Conservation (phyloP, 495 filamentous ascomycete genomes). For the Lepraria neglecta region DNA sequence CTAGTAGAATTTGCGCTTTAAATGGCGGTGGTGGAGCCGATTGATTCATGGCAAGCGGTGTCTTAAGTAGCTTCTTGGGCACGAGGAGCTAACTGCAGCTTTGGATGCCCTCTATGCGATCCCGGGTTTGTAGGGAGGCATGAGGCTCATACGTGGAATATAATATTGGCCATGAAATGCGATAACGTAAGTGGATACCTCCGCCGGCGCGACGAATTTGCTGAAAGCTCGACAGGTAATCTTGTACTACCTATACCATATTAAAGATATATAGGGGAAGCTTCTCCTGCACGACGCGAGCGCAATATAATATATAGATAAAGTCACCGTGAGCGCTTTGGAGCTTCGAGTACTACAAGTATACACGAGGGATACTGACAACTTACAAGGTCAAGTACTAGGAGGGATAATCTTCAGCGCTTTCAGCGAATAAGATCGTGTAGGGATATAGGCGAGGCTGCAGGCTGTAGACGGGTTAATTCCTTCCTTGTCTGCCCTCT, state of each 20-base stretch:
- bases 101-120: not conserved
- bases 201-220: not conserved
- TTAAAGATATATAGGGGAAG: not conserved
- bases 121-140: constrained; percentile 1
- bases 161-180: not conserved
- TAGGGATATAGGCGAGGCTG: not conserved
- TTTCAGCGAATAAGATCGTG: constrained; percentile 3
- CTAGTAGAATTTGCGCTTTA: constrained; percentile 9
- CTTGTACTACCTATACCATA: constrained; percentile 2
- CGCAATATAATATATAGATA: not conserved
- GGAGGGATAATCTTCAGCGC: constrained; percentile 1
- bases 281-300: constrained; percentile 1
- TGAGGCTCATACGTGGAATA: not conserved
- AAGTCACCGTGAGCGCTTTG: not conserved
- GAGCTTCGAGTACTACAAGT: constrained; percentile 1
- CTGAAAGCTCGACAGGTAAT: constrained; percentile 3
- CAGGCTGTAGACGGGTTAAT: constrained; percentile 1
- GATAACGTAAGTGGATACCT: constrained; percentile 5
- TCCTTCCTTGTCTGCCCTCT: constrained; percentile 1
- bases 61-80: not conserved
- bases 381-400: not conserved
- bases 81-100: constrained; percentile 3
- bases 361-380: not conserved
- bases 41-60: not conserved
- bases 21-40: constrained; percentile 6